A percentile compares a stretch with the other conserved stretches of the same genome.
Conservation (phyloP, 768 basidiomycete genomes). For the Suillus decipiens region DNA sequence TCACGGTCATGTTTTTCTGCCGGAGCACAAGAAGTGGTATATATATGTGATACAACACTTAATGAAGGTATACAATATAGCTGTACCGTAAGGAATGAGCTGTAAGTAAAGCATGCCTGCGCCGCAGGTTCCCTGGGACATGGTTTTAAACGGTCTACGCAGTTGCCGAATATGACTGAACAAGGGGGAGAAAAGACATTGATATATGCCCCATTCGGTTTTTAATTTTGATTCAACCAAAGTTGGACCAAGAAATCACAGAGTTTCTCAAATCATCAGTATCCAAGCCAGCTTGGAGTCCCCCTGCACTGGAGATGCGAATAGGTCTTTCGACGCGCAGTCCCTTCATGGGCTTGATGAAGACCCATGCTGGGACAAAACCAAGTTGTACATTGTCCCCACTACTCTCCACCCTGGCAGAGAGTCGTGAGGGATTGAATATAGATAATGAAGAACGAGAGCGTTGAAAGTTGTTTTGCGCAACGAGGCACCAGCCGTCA, state of each 20-base stretch:
- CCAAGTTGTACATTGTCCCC: constrained; percentile 61
- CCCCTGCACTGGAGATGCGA: constrained; percentile 51
- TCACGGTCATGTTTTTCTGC: background rate
- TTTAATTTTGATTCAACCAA: constrained; percentile 26
- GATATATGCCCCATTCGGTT: background rate
- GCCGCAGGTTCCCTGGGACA: background rate
- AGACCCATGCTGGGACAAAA: constrained; percentile 77
- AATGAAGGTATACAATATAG: background rate
- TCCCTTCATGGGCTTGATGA: constrained; percentile 63
- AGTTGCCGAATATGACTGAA: background rate
- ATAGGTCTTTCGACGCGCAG: constrained; percentile 63
- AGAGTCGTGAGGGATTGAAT: constrained; percentile 36
- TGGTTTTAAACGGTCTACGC: background rate
- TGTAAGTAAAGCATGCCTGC: background rate
- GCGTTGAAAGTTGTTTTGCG: constrained; percentile 46
- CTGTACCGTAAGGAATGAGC: background rate
- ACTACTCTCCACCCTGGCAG: constrained; percentile 15
- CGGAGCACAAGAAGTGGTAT: background rate
- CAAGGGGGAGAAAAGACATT: background rate
- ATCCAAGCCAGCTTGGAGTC: constrained; percentile 50
- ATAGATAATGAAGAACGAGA: constrained; percentile 46
- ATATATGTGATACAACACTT: background rate
- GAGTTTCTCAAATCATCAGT: constrained; percentile 42
- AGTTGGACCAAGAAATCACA: constrained; percentile 63
- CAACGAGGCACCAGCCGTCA: constrained; percentile 81